A percentile compares a stretch with the other conserved stretches of the same genome.
Evolutionary conservation across 805 yeast genomes (phyloP).

Genomic region (Zygosaccharomyces pseudorouxii): DNA sequence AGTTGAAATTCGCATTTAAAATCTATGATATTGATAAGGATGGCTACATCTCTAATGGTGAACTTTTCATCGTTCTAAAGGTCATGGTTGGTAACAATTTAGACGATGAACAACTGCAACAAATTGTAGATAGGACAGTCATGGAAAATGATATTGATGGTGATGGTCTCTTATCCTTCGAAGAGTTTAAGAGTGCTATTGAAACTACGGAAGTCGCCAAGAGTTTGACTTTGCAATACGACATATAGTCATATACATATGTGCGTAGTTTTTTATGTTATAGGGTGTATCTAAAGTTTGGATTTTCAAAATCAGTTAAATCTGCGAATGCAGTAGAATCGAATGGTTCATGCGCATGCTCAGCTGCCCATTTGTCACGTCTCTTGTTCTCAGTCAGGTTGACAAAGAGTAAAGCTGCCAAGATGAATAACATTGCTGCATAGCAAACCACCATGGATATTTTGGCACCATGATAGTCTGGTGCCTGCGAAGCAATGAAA

Average conservation of each 20-base stretch:
- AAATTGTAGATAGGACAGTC: constrained; percentile 93
- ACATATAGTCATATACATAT: constrained; percentile 18
- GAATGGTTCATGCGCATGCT: constrained; percentile 17
- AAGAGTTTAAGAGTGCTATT: constrained; percentile 72
- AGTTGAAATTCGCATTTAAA: constrained; percentile 82
- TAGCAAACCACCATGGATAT: constrained; percentile 48
- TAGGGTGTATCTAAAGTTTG: constrained; percentile 38
- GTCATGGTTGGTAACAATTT: constrained; percentile 96
- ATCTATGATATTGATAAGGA: constrained; percentile 95
- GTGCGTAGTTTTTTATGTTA: constrained; percentile 1
- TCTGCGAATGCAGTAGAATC: constrained; percentile 36
- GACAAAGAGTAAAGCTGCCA: constrained; percentile 30
- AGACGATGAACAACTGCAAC: constrained; percentile 84
- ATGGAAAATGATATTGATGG: constrained; percentile 88
- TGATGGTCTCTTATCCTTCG: constrained; percentile 79
- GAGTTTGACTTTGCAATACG: constrained; percentile 49
- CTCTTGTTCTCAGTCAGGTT: constrained; percentile 40
- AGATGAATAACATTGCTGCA: constrained; percentile 37
- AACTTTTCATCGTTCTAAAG: constrained; percentile 81
- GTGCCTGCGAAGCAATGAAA: constrained; percentile 55
- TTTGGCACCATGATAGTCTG: constrained; percentile 53
- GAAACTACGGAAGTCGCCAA: constrained; percentile 54
- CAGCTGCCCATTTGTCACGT: constrained; percentile 37
- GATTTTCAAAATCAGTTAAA: constrained; percentile 42
- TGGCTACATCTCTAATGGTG: constrained; percentile 94